These are phyloP conservation scores for Clonostachys sp. DNA, from an alignment of 2,329 filamentous ascomycete genomes.

Conservation along the genomic window DNA sequence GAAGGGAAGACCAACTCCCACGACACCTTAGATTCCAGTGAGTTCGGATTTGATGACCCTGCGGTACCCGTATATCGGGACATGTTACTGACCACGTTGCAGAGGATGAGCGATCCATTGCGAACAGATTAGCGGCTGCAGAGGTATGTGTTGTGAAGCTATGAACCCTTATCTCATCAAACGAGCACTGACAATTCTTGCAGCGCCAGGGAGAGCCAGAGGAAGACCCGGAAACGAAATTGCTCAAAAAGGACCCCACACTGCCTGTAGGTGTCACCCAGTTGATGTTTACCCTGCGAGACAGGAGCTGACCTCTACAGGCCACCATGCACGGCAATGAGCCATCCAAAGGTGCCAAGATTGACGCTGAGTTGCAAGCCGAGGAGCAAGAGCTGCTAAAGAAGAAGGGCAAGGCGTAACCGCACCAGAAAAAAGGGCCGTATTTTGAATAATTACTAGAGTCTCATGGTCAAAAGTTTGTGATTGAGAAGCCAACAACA, in stretches of 20 bases:
- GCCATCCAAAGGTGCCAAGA: slow-evolving; percentile 66
- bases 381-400: slow-evolving; percentile 63
- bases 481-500: too few relatives aligned
- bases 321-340: slow-evolving; percentile 68
- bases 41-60: slow-evolving; percentile 10
- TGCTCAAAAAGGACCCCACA: slow-evolving; percentile 56
- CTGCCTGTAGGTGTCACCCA: slow-evolving; percentile 38
- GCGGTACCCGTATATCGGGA: background rate
- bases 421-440: too few relatives aligned
- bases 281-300: slow-evolving; percentile 1
- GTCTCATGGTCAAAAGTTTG: too few relatives aligned
- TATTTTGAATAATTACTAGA: too few relatives aligned
- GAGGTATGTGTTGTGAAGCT: slow-evolving; percentile 31
- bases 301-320: slow-evolving; percentile 31
- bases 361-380: slow-evolving; percentile 63
- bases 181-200: slow-evolving; percentile 50
- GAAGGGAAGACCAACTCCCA: slow-evolving; percentile 71
- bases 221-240: slow-evolving; percentile 33
- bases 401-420: slow-evolving; percentile 38
- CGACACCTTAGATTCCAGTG: slow-evolving; percentile 67
- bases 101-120: slow-evolving; percentile 70
- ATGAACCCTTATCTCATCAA: slow-evolving; percentile 32
- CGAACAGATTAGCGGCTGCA: slow-evolving; percentile 65
- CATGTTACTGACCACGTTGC: slow-evolving; percentile 9
- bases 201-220: slow-evolving; percentile 32